Percentiles rank a stretch among this genome's conserved stretches.
These are phyloP conservation scores for Colletotrichum melonis DNA, from an alignment of 2,329 filamentous ascomycete species.

Conservation along the genomic window DNA sequence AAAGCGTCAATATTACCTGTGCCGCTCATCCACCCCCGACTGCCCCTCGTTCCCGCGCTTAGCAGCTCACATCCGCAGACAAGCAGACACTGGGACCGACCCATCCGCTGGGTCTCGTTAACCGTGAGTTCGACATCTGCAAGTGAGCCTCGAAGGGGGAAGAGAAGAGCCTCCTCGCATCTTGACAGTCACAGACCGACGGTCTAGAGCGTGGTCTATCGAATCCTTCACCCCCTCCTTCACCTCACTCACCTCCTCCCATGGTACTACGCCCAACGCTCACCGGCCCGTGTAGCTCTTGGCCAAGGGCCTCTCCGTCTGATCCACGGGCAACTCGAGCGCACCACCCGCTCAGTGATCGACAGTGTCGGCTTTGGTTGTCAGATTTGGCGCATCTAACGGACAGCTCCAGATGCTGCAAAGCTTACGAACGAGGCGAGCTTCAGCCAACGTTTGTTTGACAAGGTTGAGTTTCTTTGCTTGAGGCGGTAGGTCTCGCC, in stretches of 20 bases:
- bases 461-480: neutral
- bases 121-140: slow-evolving; percentile 10
- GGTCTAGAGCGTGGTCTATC: slow-evolving; percentile 26
- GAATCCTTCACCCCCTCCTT: neutral
- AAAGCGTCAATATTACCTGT: slow-evolving; percentile 2
- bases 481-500: neutral
- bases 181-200: neutral
- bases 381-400: neutral
- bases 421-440: slow-evolving; percentile 5
- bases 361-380: neutral
- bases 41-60: neutral
- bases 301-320: slow-evolving; percentile 9
- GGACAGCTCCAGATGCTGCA: neutral
- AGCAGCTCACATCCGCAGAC: neutral
- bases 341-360: neutral
- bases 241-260: neutral
- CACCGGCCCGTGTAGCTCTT: slow-evolving; percentile 8
- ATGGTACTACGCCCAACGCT: neutral
- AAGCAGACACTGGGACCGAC: neutral
- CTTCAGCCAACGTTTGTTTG: neutral
- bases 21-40: neutral
- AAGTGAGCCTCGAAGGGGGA: neutral
- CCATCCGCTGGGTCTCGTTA: slow-evolving; percentile 16
- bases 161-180: slow-evolving; percentile 13
- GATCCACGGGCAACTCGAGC: slow-evolving; percentile 10